These are phyloP conservation scores for Penicillium sp. DNA, from an alignment of 2,329 filamentous ascomycete species.

Conservation along the genomic window DNA sequence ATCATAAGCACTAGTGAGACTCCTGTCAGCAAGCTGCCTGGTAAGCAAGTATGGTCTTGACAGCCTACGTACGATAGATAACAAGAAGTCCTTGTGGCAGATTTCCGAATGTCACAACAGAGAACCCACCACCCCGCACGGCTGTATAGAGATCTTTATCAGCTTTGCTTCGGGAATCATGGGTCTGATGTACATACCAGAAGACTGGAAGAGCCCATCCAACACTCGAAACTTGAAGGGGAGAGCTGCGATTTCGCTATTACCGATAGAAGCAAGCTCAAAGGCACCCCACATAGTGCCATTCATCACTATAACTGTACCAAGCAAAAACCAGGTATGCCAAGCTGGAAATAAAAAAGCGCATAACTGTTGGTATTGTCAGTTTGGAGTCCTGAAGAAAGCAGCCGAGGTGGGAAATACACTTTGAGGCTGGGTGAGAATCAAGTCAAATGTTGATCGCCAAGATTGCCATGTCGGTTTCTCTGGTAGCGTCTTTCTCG, in stretches of 20 bases:
- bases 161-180: not conserved
- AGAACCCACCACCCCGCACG: conserved; percentile 66
- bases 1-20: conserved; percentile 36
- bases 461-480: conserved; percentile 30
- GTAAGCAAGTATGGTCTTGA: not conserved
- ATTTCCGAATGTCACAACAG: conserved; percentile 61
- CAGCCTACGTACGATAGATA: conserved; percentile 28
- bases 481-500: conserved; percentile 35
- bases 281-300: conserved; percentile 67
- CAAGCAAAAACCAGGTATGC: conserved; percentile 67
- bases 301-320: conserved; percentile 62
- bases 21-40: not conserved
- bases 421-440: conserved; percentile 34
- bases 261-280: conserved; percentile 65
- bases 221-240: conserved; percentile 57
- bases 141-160: conserved; percentile 15
- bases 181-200: conserved; percentile 42
- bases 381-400: not conserved
- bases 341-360: conserved; percentile 60
- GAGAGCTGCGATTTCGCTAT: conserved; percentile 55
- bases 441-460: conserved; percentile 34
- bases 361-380: conserved; percentile 24
- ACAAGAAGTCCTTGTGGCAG: conserved; percentile 47
- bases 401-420: conserved; percentile 7
- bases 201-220: conserved; percentile 64